Conservation (phyloP, 1,284 basidiomycete species). For the Quambalaria eucalypti region DNA sequence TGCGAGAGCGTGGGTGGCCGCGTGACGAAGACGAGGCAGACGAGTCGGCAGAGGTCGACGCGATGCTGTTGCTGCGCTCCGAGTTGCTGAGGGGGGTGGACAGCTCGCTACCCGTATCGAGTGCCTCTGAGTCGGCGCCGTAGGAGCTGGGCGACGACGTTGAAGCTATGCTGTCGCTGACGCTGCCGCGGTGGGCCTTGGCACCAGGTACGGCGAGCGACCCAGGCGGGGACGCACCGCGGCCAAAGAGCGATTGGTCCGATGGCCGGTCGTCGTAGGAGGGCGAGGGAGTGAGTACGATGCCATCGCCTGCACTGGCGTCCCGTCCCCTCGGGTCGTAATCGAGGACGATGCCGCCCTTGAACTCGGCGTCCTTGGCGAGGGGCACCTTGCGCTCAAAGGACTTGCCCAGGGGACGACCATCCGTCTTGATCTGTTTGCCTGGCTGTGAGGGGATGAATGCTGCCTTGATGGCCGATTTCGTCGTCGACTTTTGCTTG, state of each 20-base stretch:
- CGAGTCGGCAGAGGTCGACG: background rate
- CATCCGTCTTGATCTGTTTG: slow-evolving; percentile 22
- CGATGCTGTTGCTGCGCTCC: background rate
- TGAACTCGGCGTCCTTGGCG: slow-evolving; percentile 9
- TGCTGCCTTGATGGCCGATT: slow-evolving; percentile 25
- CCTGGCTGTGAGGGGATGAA: slow-evolving; percentile 29
- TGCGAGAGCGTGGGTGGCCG: background rate
- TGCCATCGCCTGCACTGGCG: slow-evolving; percentile 25
- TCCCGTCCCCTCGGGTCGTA: slow-evolving; percentile 28
- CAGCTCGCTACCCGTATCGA: background rate
- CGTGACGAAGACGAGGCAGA: background rate
- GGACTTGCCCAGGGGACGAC: slow-evolving; percentile 25
- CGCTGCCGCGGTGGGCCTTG: background rate
- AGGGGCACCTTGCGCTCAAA: slow-evolving; percentile 23
- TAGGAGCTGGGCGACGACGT: background rate
- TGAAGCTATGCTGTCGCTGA: background rate
- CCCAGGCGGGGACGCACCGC: background rate
- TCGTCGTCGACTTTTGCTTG: slow-evolving; percentile 10
- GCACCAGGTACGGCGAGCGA: background rate
- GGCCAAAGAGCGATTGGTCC: background rate
- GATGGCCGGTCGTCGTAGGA: background rate
- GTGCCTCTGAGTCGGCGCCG: background rate
- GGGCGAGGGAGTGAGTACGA: slow-evolving; percentile 9
- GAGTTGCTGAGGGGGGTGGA: background rate
- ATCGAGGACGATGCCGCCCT: slow-evolving; percentile 28